These are phyloP conservation scores for Panicum miliaceum DNA, from an alignment of 176 grass and related monocot genomes.

Conservation along the genomic window DNA sequence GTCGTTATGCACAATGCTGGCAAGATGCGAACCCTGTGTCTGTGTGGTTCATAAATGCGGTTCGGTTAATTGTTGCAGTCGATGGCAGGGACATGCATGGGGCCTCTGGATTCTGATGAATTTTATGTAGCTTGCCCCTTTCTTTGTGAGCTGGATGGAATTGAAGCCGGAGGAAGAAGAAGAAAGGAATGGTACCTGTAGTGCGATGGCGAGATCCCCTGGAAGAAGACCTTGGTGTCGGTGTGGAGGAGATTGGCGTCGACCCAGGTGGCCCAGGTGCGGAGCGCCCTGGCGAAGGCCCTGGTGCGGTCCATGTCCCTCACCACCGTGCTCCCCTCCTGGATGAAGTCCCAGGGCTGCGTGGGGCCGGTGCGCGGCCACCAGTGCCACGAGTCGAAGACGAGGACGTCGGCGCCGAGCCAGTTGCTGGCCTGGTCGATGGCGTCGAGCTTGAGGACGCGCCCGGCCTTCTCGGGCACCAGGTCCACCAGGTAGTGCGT, in stretches of 20 bases:
- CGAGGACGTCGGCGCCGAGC: slow-evolving; percentile 70
- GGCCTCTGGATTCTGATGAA: not conserved
- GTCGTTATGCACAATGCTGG: no score
- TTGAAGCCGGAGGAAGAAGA: not conserved
- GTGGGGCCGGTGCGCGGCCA: slow-evolving; percentile 65
- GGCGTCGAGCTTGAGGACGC: slow-evolving; percentile 72
- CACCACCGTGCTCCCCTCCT: slow-evolving; percentile 42
- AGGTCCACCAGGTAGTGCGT: slow-evolving; percentile 92
- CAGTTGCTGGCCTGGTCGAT: slow-evolving; percentile 53
- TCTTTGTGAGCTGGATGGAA: not conserved
- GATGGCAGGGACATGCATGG: not conserved
- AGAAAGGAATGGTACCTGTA: slow-evolving; percentile 45
- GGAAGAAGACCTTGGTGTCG: slow-evolving; percentile 72
- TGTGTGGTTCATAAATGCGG: no score
- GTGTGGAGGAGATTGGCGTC: slow-evolving; percentile 52
- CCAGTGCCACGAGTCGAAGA: slow-evolving; percentile 98
- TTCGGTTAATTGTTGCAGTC: no score
- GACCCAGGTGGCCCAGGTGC: slow-evolving; percentile 80
- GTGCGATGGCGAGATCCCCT: slow-evolving; percentile 78
- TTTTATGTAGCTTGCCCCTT: not conserved
- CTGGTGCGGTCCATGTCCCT: slow-evolving; percentile 77
- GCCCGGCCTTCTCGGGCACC: slow-evolving; percentile 45
- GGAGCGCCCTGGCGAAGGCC: slow-evolving; percentile 71
- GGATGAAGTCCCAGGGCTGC: slow-evolving; percentile 78
- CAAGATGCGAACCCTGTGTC: no score